Base-by-base conservation (phyloP, 805 yeast genomes). In the Komagataella populi region DNA sequence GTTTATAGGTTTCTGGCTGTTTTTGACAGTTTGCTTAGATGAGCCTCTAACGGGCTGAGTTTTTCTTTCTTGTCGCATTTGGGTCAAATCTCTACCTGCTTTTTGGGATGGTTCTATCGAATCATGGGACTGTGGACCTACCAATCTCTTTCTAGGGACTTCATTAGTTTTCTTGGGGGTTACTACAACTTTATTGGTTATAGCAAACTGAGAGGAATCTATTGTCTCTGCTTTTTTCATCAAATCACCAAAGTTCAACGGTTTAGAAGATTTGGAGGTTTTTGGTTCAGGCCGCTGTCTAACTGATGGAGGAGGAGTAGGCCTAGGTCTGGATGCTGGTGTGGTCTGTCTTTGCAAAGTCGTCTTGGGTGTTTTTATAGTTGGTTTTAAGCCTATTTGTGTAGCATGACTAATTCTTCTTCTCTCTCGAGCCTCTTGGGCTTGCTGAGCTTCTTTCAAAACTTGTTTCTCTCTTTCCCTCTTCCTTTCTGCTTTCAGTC, bases 201-300 rank as follows among this genome's bases (percentile, higher is more conserved):
- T 63, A 48, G 69, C 76, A 59, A 68, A 68, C 60, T 70, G 72
- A 54, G 61, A 72, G 23, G 72, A 69, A 59, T 83, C 85, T 1
- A 84, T 76, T 10, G 68, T 65, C 12, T 75, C 75, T 0, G 91
- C 93, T 60, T 78, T 78, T 59, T 78, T 78, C 85, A 84, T 79
- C 50, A 84, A 70, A 47, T 85, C 86, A 51, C 73, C 74, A 60
- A 83, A 84, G 16, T 80, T 77, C 62, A 83, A 63, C 60, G 80
- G 76, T 47, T 71, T 72, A 1, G 58, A 60, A 3, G 69, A 59
- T 3, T 30, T 30, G 39, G n/a, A 30, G 4, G 39, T 10, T 30
- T 30, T 30, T 30, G 39, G 10, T 30, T 30, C 39, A 8, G 8
- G 4, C 8, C 14, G 10, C 14, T 10, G 39, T 30, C 39, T 30